Evolutionary conservation across 352 stramenopile species (phyloP).

Genomic region (Poterioochromonas sp.): DNA sequence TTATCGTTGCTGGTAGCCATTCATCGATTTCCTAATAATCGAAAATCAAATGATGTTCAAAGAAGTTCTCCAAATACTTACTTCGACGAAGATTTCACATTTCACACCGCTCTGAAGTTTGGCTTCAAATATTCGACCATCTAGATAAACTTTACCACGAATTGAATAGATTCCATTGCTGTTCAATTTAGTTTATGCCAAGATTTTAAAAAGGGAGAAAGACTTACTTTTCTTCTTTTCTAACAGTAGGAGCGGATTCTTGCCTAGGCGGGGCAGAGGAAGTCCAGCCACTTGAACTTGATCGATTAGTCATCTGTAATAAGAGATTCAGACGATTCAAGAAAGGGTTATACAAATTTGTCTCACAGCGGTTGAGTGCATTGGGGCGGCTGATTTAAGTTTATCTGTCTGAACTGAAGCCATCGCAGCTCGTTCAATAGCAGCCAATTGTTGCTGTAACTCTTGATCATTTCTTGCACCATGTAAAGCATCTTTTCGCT

Average conservation of each 20-base stretch:
- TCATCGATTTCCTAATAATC: slow-evolving; percentile 29
- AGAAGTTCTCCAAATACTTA: not conserved
- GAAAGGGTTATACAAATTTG: not conserved
- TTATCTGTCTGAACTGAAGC: not conserved
- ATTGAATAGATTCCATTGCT: slow-evolving; percentile 27
- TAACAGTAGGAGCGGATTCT: not conserved
- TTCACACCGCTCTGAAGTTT: slow-evolving; percentile 18
- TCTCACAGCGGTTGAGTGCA: not conserved
- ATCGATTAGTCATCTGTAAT: not conserved
- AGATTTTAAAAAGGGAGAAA: not conserved
- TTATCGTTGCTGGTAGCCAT: slow-evolving; percentile 10
- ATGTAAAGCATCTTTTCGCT: slow-evolving; percentile 26
- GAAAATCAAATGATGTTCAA: slow-evolving; percentile 2
- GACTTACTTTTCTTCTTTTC: not conserved
- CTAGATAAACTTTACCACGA: slow-evolving; percentile 34
- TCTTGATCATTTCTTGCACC: slow-evolving; percentile 13
- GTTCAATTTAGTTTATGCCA: not conserved
- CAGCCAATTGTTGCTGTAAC: slow-evolving; percentile 27
- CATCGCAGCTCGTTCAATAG: slow-evolving; percentile 31
- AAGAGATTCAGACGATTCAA: not conserved
- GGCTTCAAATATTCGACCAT: slow-evolving; percentile 19
- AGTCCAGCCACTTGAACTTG: not conserved
- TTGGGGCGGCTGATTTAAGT: not conserved
- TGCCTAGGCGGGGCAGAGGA: not conserved
- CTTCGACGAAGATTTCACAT: slow-evolving; percentile 38